phyloP scores from a whole-genome alignment of 2,329 filamentous ascomycete species.

The Fusarium fracticaudum region DNA sequence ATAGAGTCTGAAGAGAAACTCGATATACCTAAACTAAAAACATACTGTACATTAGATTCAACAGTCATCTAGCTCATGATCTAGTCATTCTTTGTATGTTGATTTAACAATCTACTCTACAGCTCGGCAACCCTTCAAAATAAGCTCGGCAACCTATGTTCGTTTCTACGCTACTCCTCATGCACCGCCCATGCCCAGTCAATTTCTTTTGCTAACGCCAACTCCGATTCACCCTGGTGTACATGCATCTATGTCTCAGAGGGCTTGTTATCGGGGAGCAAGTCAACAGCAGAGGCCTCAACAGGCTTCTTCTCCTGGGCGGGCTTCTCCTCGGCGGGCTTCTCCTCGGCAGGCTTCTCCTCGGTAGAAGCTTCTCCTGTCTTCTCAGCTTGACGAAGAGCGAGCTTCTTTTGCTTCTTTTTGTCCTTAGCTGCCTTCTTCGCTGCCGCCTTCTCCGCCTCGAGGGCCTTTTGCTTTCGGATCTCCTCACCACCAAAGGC shows the following conservation, averaged over 20 bases:
- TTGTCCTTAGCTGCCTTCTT: conserved; percentile 62
- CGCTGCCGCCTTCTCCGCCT: conserved; percentile 59
- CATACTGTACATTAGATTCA: conserved; percentile 16
- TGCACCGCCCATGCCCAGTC: conserved; percentile 9
- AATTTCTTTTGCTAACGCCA: not conserved
- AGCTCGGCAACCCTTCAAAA: conserved; percentile 13
- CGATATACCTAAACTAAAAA: not conserved
- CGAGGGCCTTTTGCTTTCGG: conserved; percentile 74
- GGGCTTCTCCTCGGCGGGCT: conserved; percentile 14
- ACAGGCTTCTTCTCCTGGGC: conserved; percentile 27
- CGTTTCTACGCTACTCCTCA: conserved; percentile 9
- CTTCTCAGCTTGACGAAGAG: conserved; percentile 36
- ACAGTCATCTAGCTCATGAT: conserved; percentile 24
- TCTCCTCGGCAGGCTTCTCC: conserved; percentile 22
- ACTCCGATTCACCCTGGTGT: not conserved
- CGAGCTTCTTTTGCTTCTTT: conserved; percentile 57
- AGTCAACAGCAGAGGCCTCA: conserved; percentile 32
- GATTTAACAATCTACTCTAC: conserved; percentile 39
- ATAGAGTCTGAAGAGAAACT: not conserved
- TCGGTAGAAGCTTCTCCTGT: conserved; percentile 15
- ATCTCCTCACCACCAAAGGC: conserved; percentile 73
- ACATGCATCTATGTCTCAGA: conserved; percentile 20
- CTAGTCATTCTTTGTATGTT: conserved; percentile 33
- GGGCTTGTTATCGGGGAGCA: conserved; percentile 30
- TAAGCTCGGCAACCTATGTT: conserved; percentile 16